Evolutionary conservation across 2,329 filamentous ascomycete species (phyloP), one percentile per base, ranked within the genome.

Genomic region (Hypoxylon sp.): DNA sequence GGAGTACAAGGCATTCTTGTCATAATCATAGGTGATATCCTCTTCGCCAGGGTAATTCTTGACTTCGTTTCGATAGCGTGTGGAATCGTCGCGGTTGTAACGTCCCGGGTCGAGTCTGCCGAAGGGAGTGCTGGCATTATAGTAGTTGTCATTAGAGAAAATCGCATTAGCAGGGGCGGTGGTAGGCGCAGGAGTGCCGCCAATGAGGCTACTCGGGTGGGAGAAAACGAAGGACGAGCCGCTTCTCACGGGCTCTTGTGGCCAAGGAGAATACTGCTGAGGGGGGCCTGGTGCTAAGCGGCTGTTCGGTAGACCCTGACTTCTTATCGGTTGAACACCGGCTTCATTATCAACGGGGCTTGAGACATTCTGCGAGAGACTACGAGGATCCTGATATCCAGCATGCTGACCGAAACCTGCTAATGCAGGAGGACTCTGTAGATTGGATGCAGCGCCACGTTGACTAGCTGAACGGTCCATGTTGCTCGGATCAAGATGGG

Each of bases 141-240:
- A 75, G 32, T 64, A 71, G 32, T 72, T 67, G 12, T 71, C 74
- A 38, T 76, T 76, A 45, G 69, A 74, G 22, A 71, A 64, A 14
- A 70, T 63, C n/a, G 65, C 57, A 42, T 71, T 67, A 12, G 61
- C 38, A 45, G 69, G 70, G 6, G 59, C 68, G 4, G 42, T 46
- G 9, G 42, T 30, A 12, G 45, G 52, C 42, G 53, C 64, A 16
- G 83, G 83, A 4, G 83, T 84, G 32, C 84, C 81, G 40, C 79
- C 80, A 60, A 83, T 85, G 20, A 87, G 69, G 66, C 83, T 85
- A 72, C 84, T 86, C 1, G 78, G 75, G 58, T 85, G 78, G 12
- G 84, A 83, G 66, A 86, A 86, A 5, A 67, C 71, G 12, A 73
- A 64, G 4, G 73, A 72, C 1, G 80, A 79, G 59, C 64, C 67